Evolutionary conservation across 106 monocot genomes (phyloP), one percentile per base, ranked within the genome.

Genomic region (Xerophyta viscosa): DNA sequence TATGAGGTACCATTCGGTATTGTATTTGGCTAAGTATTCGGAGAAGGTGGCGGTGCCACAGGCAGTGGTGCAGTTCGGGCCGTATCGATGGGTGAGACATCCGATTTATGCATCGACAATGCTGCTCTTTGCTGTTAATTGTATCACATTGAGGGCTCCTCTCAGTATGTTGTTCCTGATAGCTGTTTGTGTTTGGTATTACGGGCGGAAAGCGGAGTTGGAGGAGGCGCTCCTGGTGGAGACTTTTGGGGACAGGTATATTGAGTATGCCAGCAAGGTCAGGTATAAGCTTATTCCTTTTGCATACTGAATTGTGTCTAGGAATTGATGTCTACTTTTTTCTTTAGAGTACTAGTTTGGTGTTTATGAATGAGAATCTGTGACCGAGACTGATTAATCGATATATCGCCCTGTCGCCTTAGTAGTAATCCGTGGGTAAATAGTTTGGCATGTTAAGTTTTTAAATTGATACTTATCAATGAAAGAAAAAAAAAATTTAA

Each of bases 21-120:
- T 82, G 41, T 88, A 82, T 43, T 52, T 83, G 24, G 63, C 68
- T 0, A 88, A 79, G 47, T 88, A 88, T 45, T 82, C 78, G 7
- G 82, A 83, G 67, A 88, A 82, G 65, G 72, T 88, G 46, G 61
- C 31, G 19, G 78, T 62, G 47, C 88, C 88, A 2, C 68, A 43
- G 8, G 63, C 64, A 0, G 88, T 88, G 17, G 88, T 83, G 42
- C 82, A 76, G 66, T 88, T 88, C 33, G 88, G 88, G 4, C 88
- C 88, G 1, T 88, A 76, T 56, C 27, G 88, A 56, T 88, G 75
- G 74, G 78, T 83, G 53, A 67, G 88, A 24, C 82, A 88, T 25
- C 88, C 88, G 0, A 67, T 88, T 14, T 88, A 88, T 58, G 78
- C 79, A 2, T 83, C 88, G 8, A 73, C 67, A 2, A 79, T 88